Base-by-base conservation (phyloP, 345 rosid species). In the Gossypium herbaceum region DNA sequence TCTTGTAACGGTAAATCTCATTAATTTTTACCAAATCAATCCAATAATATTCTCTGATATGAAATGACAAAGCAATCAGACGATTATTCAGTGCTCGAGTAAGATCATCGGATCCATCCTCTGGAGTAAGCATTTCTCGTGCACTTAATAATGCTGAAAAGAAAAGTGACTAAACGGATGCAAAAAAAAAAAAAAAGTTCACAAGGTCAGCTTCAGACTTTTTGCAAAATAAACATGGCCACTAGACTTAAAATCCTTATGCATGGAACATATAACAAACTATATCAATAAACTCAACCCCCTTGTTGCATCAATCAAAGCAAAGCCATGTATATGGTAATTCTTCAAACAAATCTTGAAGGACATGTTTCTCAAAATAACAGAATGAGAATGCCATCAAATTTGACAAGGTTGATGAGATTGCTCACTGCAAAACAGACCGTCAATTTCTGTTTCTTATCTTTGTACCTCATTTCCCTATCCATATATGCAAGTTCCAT, bases 11-110 rank as follows among this genome's bases (percentile, higher is more conserved):
- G 79, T 88, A 90, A 19, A 90, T 88, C 78, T 88, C 95, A 61
- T 90, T 90, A 78, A 88, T 63, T 74, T 90, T 90, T 71, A 57
- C 80, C 80, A 83, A 68, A 82, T 94, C 95, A 57, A 90, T 90
- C 98, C 98, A 94, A 71, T 94, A 94, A 80, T 94, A 92, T 78
- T 94, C 98, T 76, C 98, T 87, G 22, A 94, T 90, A 76, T 94
- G 98, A 83, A 92, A 92, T 0, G 97, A 92, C 16, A 94, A 82
- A 45, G 97, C 97, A 6, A 92, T 92, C 55, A 94, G 86, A 70
- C 98, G 95, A 81, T 94, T 94, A 86, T 83, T 92, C 76, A 94
- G 78, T 34, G 97, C 97, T 73, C 86, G 86, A 48, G 87, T 68
- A 41, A 94, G 88, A 83, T 90, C 97, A 61, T 91, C 91, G 22